These are phyloP conservation scores for Setaria viridis DNA, from an alignment of 202 grass and related monocot genomes.

Conservation along the genomic window DNA sequence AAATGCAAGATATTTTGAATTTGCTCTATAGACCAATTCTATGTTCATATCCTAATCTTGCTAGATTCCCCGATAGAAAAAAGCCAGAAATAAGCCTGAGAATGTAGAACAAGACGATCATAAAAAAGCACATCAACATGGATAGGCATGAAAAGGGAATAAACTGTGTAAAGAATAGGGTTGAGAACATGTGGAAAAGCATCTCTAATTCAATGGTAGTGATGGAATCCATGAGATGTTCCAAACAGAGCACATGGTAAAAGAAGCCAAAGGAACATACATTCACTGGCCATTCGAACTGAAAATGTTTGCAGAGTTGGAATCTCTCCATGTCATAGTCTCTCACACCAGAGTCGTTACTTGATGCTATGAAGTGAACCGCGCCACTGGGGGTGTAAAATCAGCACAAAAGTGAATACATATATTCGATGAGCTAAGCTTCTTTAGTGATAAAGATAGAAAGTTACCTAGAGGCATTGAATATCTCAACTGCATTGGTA, in stretches of 20 bases:
- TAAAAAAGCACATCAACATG: too few relatives aligned
- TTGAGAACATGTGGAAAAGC: neutral
- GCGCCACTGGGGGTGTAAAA: constrained; percentile 60
- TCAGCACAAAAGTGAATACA: neutral
- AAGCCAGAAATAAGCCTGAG: too few relatives aligned
- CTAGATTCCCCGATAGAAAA: too few relatives aligned
- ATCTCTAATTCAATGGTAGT: neutral
- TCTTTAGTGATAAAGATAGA: constrained; percentile 15
- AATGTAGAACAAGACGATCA: too few relatives aligned
- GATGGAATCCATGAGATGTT: neutral
- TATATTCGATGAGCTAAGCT: neutral
- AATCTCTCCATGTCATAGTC: constrained; percentile 95
- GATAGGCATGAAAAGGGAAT: too few relatives aligned
- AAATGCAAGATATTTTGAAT: too few relatives aligned
- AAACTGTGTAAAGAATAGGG: neutral
- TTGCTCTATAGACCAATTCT: too few relatives aligned
- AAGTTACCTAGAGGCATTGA: constrained; percentile 71
- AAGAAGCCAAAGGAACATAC: constrained; percentile 58
- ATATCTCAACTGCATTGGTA: constrained; percentile 94
- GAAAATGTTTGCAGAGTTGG: constrained; percentile 84
- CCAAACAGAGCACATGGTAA: constrained; percentile 29
- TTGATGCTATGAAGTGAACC: constrained; percentile 85
- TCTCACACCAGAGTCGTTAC: constrained; percentile 87
- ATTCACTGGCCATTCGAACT: constrained; percentile 90
- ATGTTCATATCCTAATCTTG: too few relatives aligned